Conservation (phyloP, 2,329 filamentous ascomycete species). For the Triangularia setosa region DNA sequence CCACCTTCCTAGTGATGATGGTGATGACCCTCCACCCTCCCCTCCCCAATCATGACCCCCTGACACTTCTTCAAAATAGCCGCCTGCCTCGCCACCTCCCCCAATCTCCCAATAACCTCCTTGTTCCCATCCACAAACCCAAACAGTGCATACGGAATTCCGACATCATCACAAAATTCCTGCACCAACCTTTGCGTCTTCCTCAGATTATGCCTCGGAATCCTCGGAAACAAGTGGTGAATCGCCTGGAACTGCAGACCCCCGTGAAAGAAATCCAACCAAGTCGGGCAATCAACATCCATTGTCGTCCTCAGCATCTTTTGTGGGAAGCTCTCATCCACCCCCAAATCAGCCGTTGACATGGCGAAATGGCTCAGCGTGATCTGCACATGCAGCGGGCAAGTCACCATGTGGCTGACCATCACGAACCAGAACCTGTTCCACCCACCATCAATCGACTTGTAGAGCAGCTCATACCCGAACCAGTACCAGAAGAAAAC, state of each 20-base stretch:
- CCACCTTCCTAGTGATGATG: constrained; percentile 29
- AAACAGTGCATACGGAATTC: constrained; percentile 80
- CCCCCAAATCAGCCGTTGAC: constrained; percentile 82
- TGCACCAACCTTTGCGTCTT: constrained; percentile 69
- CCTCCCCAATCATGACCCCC: constrained; percentile 39
- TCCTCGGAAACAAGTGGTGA: constrained; percentile 78
- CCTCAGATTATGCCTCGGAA: constrained; percentile 81
- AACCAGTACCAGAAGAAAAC: constrained; percentile 84
- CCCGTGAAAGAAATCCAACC: constrained; percentile 87
- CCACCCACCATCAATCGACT: constrained; percentile 63
- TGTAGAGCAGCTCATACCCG: constrained; percentile 76
- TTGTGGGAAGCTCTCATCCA: constrained; percentile 81
- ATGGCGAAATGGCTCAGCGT: constrained; percentile 91
- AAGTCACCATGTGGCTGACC: constrained; percentile 75
- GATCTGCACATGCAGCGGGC: constrained; percentile 83
- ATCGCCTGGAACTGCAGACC: constrained; percentile 87
- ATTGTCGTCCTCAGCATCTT: constrained; percentile 90
- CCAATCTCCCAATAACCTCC: constrained; percentile 70
- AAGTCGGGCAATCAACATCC: constrained; percentile 83
- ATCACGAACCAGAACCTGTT: constrained; percentile 71
- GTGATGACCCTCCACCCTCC: constrained; percentile 27
- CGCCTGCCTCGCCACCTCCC: constrained; percentile 76
- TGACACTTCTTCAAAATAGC: constrained; percentile 74
- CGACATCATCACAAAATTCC: constrained; percentile 77
- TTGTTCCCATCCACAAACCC: constrained; percentile 82